phyloP scores from a whole-genome alignment of 495 filamentous ascomycete species.

The Penicillium crystallinum region DNA sequence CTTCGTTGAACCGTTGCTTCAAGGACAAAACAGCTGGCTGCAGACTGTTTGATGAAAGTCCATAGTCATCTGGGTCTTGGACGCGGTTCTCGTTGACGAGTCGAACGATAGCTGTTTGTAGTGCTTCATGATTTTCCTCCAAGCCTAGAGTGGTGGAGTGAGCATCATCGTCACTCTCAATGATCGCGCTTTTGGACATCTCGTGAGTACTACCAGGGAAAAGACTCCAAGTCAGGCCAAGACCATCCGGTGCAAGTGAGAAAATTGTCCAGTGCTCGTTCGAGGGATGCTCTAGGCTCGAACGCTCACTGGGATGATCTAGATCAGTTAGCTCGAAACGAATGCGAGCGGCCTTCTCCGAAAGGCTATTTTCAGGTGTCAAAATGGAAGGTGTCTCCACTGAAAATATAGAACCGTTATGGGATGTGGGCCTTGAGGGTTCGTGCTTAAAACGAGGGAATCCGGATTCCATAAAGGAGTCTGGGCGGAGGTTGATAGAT shows the following conservation, averaged over 20 bases:
- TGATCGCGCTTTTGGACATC: conserved; percentile 5
- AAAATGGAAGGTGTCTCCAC: conserved; percentile 27
- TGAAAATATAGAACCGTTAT: conserved; percentile 24
- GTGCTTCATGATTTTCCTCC: conserved; percentile 75
- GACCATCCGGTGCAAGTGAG: conserved; percentile 68
- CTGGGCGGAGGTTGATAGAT: conserved; percentile 8
- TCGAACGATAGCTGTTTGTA: conserved; percentile 76
- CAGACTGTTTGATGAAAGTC: background rate
- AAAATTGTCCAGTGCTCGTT: conserved; percentile 53
- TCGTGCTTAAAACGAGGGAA: conserved; percentile 25
- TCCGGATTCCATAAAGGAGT: conserved; percentile 22
- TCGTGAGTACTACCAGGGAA: conserved; percentile 30
- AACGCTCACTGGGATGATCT: conserved; percentile 31
- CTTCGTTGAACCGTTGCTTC: conserved; percentile 37
- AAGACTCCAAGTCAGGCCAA: conserved; percentile 63
- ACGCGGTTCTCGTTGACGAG: conserved; percentile 77
- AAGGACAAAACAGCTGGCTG: conserved; percentile 19
- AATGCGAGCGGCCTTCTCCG: conserved; percentile 37
- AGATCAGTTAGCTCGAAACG: conserved; percentile 42
- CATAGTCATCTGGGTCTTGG: conserved; percentile 19
- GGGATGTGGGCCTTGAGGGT: conserved; percentile 13
- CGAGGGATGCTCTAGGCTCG: conserved; percentile 35
- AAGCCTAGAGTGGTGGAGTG: conserved; percentile 60
- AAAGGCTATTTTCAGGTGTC: conserved; percentile 18
- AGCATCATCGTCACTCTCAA: conserved; percentile 50